Conservation (phyloP, 1,139 yeast species). For the Debaryomyces sp. region DNA sequence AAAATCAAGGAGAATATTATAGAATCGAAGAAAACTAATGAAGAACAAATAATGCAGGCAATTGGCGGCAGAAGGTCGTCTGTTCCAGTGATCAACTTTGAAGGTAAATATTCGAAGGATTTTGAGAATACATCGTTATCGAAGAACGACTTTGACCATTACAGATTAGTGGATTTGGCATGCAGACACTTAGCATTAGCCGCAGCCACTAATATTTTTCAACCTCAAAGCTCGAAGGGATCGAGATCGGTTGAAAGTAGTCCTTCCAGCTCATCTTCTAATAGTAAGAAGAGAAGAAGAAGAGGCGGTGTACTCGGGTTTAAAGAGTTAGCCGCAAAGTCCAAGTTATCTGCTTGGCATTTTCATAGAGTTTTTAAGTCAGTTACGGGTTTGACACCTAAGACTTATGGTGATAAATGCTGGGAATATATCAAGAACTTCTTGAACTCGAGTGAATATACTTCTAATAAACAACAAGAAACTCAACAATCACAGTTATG, state of each 20-base stretch:
- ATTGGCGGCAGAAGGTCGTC: constrained; percentile 26
- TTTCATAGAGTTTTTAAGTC: constrained; percentile 87
- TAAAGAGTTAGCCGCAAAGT: constrained; percentile 84
- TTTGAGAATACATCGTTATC: constrained; percentile 35
- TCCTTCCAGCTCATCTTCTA: constrained; percentile 13
- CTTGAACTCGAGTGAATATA: constrained; percentile 24
- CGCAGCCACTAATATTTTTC: constrained; percentile 60
- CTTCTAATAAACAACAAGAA: constrained; percentile 13
- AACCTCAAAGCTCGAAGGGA: constrained; percentile 21
- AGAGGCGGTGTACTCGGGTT: constrained; percentile 90
- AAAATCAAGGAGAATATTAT: constrained; percentile 43
- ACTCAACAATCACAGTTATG: constrained; percentile 1
- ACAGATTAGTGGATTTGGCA: constrained; percentile 73
- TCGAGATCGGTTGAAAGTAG: constrained; percentile 23
- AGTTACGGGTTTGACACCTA: constrained; percentile 84
- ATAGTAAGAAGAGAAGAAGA: constrained; percentile 47
- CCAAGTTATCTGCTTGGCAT: constrained; percentile 91
- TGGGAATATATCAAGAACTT: constrained; percentile 62
- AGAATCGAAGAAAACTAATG: constrained; percentile 31
- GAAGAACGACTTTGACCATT: constrained; percentile 68
- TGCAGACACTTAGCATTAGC: constrained; percentile 85
- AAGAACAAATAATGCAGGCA: constrained; percentile 29
- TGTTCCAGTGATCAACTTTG: constrained; percentile 30
- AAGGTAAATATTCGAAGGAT: constrained; percentile 29
- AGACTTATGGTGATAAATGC: constrained; percentile 86